Conservation (phyloP, 2,329 filamentous ascomycete species). For the Fusarium illudens region DNA sequence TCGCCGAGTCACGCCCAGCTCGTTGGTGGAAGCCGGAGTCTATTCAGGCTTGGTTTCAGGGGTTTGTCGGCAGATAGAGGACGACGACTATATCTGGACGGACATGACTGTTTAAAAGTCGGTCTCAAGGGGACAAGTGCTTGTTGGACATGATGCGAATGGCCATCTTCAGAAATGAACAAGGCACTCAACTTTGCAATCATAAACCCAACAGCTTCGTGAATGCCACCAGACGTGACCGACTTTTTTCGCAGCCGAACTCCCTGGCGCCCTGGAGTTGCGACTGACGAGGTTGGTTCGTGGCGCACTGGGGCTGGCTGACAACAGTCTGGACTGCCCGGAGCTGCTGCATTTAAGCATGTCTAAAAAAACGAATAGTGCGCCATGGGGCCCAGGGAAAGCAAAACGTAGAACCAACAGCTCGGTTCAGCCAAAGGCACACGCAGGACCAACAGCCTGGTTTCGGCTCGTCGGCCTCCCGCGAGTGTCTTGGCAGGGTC, state of each 20-base stretch:
- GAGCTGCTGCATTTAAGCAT: neutral
- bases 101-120: neutral
- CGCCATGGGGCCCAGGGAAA: neutral
- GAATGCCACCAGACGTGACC: neutral
- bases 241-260: neutral
- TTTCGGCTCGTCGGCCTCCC: neutral
- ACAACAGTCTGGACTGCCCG: neutral
- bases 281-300: neutral
- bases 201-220: neutral
- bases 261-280: neutral
- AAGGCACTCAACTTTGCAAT: neutral
- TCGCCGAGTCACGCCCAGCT: too few relatives aligned
- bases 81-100: neutral
- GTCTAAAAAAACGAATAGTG: neutral
- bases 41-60: neutral
- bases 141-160: neutral
- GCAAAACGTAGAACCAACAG: neutral
- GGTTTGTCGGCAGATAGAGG: neutral
- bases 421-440: too few relatives aligned
- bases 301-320: neutral
- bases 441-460: neutral
- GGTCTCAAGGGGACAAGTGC: neutral
- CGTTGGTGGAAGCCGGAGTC: too few relatives aligned
- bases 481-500: neutral
- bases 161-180: neutral